phyloP scores from a whole-genome alignment of 2,329 filamentous ascomycete genomes.

The Podosphaera leucotricha region DNA sequence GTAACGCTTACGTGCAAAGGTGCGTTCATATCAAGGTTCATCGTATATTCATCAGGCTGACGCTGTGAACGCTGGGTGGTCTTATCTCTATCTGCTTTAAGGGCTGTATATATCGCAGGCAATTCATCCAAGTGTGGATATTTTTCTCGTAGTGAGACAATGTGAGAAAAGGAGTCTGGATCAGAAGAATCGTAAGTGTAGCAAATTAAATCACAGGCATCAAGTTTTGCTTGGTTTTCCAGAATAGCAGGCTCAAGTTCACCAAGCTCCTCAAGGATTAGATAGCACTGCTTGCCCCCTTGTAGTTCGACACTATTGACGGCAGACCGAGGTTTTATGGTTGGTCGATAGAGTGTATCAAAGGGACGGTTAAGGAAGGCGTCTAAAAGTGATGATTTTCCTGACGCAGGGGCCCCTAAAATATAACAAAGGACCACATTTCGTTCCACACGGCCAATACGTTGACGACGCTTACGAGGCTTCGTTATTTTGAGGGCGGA shows the following conservation, averaged over 20 bases:
- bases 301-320: conserved; percentile 94
- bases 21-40: conserved; percentile 62
- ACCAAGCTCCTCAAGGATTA: conserved; percentile 86
- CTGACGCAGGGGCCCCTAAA: conserved; percentile 60
- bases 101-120: conserved; percentile 71
- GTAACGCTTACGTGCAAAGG: conserved; percentile 87
- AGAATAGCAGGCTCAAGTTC: conserved; percentile 88
- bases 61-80: conserved; percentile 82
- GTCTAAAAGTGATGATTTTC: conserved; percentile 78
- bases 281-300: conserved; percentile 87
- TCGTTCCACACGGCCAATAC: conserved; percentile 67
- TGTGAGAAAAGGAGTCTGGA: conserved; percentile 83
- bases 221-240: conserved; percentile 73
- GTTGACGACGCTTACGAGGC: conserved; percentile 60
- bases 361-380: conserved; percentile 81
- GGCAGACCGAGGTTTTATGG: conserved; percentile 78
- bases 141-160: conserved; percentile 55
- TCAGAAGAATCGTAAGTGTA: conserved; percentile 95
- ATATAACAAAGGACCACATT: conserved; percentile 92
- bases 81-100: conserved; percentile 91
- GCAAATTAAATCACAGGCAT: conserved; percentile 81
- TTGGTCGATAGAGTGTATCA: conserved; percentile 63
- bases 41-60: conserved; percentile 82
- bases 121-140: conserved; percentile 72
- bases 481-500: conserved; percentile 83